Conservation (phyloP, 768 basidiomycete genomes). For the Pluteus cervinus region DNA sequence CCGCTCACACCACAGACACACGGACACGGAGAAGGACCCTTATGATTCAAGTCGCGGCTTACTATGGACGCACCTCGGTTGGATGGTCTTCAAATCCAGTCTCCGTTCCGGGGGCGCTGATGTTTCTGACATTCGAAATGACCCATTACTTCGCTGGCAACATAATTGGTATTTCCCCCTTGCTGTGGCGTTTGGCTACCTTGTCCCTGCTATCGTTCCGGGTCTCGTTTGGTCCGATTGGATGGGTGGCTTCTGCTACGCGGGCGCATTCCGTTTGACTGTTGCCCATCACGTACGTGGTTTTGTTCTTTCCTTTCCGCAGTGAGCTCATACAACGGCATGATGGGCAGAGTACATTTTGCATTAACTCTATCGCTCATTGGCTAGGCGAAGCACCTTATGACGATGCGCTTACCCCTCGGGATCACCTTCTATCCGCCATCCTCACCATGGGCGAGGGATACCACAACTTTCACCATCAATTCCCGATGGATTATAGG, state of each 20-base stretch:
- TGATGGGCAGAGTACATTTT: slow-evolving; percentile 65
- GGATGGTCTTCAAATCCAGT: slow-evolving; percentile 76
- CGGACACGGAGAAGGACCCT: slow-evolving; percentile 82
- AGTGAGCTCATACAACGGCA: slow-evolving; percentile 1
- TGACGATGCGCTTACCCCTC: slow-evolving; percentile 72
- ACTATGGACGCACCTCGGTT: slow-evolving; percentile 77
- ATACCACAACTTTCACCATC: slow-evolving; percentile 89
- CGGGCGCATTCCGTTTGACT: slow-evolving; percentile 63
- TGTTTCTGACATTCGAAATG: slow-evolving; percentile 63
- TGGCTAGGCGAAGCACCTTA: slow-evolving; percentile 79
- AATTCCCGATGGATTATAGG: slow-evolving; percentile 84
- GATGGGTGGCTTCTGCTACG: slow-evolving; percentile 72
- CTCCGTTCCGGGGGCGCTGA: slow-evolving; percentile 69
- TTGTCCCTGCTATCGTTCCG: slow-evolving; percentile 63
- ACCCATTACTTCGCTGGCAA: slow-evolving; percentile 71
- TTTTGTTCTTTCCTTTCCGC: slow-evolving; percentile 1
- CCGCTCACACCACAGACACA: slow-evolving; percentile 78
- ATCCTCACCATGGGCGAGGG: slow-evolving; percentile 84
- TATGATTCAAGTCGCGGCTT: slow-evolving; percentile 77
- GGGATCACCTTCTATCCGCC: slow-evolving; percentile 77
- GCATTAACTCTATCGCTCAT: slow-evolving; percentile 85
- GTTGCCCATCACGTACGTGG: slow-evolving; percentile 75
- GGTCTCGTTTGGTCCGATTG: slow-evolving; percentile 72
- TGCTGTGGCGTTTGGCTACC: slow-evolving; percentile 59
- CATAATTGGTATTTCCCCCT: slow-evolving; percentile 68